Evolutionary conservation across 371 early-diverging fungal genomes (phyloP).

Genomic region (Mucor indicus): DNA sequence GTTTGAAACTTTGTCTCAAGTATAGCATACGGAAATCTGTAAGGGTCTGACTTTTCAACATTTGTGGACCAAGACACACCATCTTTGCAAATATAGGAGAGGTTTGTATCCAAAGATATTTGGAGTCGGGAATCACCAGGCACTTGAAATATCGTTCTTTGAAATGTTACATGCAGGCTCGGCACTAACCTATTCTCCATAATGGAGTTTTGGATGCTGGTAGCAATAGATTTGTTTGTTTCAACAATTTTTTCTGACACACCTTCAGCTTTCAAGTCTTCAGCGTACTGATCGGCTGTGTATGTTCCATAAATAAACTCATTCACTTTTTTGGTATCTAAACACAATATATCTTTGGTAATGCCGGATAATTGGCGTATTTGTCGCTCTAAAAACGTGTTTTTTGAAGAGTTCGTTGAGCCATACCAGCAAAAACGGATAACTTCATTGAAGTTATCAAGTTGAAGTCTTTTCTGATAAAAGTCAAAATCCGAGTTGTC

Average conservation of each 20-base stretch:
- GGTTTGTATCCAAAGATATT: slow-evolving; percentile 96
- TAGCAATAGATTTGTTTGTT: slow-evolving; percentile 69
- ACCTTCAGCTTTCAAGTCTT: slow-evolving; percentile 74
- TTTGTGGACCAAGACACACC: slow-evolving; percentile 56
- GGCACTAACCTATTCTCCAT: slow-evolving; percentile 79
- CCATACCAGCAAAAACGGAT: slow-evolving; percentile 93
- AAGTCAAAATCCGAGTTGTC: slow-evolving; percentile 92
- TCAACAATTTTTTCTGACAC: slow-evolving; percentile 73
- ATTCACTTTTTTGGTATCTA: slow-evolving; percentile 90
- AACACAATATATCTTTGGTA: slow-evolving; percentile 92
- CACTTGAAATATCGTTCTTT: slow-evolving; percentile 98
- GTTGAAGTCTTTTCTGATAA: slow-evolving; percentile 89
- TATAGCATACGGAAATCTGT: slow-evolving; percentile 44
- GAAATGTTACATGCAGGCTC: slow-evolving; percentile 92
- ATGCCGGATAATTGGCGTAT: slow-evolving; percentile 96
- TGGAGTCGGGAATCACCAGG: slow-evolving; percentile 96
- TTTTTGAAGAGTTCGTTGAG: slow-evolving; percentile 34
- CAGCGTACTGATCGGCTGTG: slow-evolving; percentile 70
- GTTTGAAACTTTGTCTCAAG: slow-evolving; percentile 90
- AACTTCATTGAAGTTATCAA: slow-evolving; percentile 90
- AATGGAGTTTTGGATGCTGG: slow-evolving; percentile 83
- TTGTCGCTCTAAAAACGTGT: slow-evolving; percentile 97
- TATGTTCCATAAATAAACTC: slow-evolving; percentile 80
- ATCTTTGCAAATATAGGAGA: slow-evolving; percentile 97
- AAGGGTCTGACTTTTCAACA: slow-evolving; percentile 63